These are phyloP conservation scores for Fusarium sp. DNA, from an alignment of 2,329 filamentous ascomycete species.

Conservation along the genomic window DNA sequence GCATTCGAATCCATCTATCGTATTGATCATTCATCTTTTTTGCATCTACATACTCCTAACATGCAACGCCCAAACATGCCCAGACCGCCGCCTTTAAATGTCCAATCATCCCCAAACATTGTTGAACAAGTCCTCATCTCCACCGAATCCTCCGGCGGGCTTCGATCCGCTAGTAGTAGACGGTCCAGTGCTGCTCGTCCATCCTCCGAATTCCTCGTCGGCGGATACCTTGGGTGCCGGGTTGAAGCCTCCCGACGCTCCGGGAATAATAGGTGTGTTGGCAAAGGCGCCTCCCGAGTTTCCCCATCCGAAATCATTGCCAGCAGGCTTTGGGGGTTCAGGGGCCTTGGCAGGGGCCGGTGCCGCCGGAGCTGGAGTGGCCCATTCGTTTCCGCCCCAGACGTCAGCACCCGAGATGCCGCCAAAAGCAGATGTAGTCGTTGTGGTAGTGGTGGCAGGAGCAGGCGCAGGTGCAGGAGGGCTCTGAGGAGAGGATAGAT, in stretches of 20 bases:
- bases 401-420: conserved; percentile 72
- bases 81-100: conserved; percentile 30
- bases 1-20: conserved; percentile 13
- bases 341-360: conserved; percentile 70
- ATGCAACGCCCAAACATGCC: conserved; percentile 50
- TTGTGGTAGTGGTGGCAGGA: conserved; percentile 45
- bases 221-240: conserved; percentile 77
- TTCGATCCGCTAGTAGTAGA: conserved; percentile 58
- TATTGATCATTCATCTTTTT: conserved; percentile 35
- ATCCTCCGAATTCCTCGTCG: conserved; percentile 96
- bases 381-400: conserved; percentile 92
- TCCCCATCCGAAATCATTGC: conserved; percentile 74
- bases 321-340: conserved; percentile 56
- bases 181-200: conserved; percentile 78
- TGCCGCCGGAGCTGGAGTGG: conserved; percentile 58
- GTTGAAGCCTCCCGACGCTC: conserved; percentile 74
- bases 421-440: conserved; percentile 52
- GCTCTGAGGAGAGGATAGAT: conserved; percentile 71
- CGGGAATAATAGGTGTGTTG: conserved; percentile 70
- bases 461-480: conserved; percentile 59
- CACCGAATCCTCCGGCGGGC: conserved; percentile 70
- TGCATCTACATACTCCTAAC: conserved; percentile 50
- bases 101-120: conserved; percentile 86
- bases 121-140: conserved; percentile 88
- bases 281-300: conserved; percentile 61